phyloP scores from a whole-genome alignment of 2,329 filamentous ascomycete genomes.

The Incumbomyces delicatus region DNA sequence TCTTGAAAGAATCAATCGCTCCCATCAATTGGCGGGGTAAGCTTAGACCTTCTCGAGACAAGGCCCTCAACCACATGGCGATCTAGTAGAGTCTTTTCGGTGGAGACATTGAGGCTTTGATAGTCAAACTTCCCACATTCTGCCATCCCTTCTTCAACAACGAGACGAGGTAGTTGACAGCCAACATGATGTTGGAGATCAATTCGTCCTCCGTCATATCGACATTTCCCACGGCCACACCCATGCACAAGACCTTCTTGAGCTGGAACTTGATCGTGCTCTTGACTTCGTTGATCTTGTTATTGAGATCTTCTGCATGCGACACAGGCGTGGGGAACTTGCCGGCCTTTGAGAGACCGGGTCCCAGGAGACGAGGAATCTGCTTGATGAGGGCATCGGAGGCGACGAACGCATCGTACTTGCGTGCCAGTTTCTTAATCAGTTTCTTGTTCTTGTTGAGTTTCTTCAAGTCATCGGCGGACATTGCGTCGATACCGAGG shows the following conservation, averaged over 20 bases:
- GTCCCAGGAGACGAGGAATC: slow-evolving; percentile 98
- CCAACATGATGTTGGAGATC: slow-evolving; percentile 97
- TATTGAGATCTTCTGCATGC: slow-evolving; percentile 83
- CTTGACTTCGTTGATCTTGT: slow-evolving; percentile 99
- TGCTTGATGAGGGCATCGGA: slow-evolving; percentile 98
- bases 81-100: slow-evolving; percentile 93
- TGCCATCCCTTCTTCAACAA: slow-evolving; percentile 99
- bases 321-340: slow-evolving; percentile 99
- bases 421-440: slow-evolving; percentile 99
- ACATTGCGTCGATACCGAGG: slow-evolving; percentile 97
- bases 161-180: slow-evolving; percentile 99
- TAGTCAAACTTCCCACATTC: slow-evolving; percentile 98
- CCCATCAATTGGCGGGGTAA: neutral
- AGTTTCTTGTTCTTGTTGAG: slow-evolving; percentile 99
- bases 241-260: slow-evolving; percentile 99
- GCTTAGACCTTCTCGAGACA: neutral
- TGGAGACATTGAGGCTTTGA: slow-evolving; percentile 99
- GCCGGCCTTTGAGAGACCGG: slow-evolving; percentile 79
- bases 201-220: slow-evolving; percentile 95
- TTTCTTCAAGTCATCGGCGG: slow-evolving; percentile 98
- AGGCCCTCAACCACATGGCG: neutral
- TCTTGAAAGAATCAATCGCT: neutral
- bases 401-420: slow-evolving; percentile 99
- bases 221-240: slow-evolving; percentile 97
- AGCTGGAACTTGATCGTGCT: slow-evolving; percentile 99